Evolutionary conservation across 257 asterid species (phyloP).

Genomic region (Penstemon eatonii): DNA sequence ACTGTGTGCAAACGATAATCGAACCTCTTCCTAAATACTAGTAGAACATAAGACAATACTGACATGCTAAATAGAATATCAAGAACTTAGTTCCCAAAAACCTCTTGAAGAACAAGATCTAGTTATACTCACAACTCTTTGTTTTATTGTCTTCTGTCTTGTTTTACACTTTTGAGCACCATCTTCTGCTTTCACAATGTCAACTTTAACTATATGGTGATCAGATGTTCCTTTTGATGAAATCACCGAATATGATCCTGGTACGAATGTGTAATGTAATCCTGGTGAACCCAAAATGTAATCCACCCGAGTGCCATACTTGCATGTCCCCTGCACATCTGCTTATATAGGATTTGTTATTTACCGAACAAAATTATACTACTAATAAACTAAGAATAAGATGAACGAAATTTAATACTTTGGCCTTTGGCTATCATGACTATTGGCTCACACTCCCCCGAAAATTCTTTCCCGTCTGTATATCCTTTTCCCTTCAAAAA

Average conservation of each 20-base stretch:
- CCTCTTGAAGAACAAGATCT: conserved; percentile 49
- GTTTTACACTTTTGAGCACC: conserved; percentile 27
- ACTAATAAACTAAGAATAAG: background rate
- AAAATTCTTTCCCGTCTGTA: conserved; percentile 69
- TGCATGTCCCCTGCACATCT: conserved; percentile 96
- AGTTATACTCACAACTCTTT: conserved; percentile 40
- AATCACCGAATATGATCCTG: conserved; percentile 81
- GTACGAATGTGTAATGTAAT: conserved; percentile 60
- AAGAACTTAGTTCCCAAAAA: conserved; percentile 27
- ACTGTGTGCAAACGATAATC: too few relatives aligned
- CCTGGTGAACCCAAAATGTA: conserved; percentile 63
- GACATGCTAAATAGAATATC: background rate
- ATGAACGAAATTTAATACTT: conserved; percentile 42
- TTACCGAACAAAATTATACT: background rate
- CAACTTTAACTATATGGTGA: conserved; percentile 90
- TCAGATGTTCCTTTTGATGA: conserved; percentile 95
- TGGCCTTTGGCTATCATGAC: conserved; percentile 97
- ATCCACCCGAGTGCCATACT: conserved; percentile 89
- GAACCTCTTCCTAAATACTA: too few relatives aligned
- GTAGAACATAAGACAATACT: too few relatives aligned
- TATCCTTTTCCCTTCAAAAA: conserved; percentile 69
- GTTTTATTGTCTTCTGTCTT: conserved; percentile 37
- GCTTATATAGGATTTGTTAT: background rate
- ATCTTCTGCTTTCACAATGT: conserved; percentile 47
- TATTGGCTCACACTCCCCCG: conserved; percentile 81